Evolutionary conservation across 192 early-diverging fungal genomes (phyloP), one percentile per base, ranked within the genome.

Genomic region (Dissophora ornata): DNA sequence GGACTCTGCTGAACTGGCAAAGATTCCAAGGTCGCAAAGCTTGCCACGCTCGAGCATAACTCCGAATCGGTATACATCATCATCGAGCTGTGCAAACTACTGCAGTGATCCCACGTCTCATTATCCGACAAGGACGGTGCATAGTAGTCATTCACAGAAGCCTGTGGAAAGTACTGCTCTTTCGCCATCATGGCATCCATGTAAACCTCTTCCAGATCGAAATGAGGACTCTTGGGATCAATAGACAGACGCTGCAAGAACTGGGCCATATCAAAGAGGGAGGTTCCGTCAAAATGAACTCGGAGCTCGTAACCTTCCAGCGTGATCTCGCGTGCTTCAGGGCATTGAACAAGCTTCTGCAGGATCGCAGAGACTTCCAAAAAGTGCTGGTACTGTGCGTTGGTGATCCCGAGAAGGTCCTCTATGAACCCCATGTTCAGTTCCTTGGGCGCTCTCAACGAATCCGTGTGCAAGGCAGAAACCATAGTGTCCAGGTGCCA

Each of bases 401-500:
- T 54, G 44, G 73, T 77, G 30, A 77, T 57, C 32, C 67, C 64
- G 16, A 77, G 53, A 56, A 77, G 26, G 34, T 77, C 47, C 46
- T 67, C 64, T 28, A 77, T 77, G 30, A 77, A 77, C 3, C 28
- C 16, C 2, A 38, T 44, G 24, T 77, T 77, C 16, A 77, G 53
- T 29, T 77, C 64, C 53, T 67, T 77, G 58, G 73, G 73, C 9
- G 59, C 73, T 36, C 59, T 52, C 26, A 77, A 24, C 2, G 73
- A 67, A 50, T 77, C 73, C 19, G 73, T 77, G 38, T 77, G 73
- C 16, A 77, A 40, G 21, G 73, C 73, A 1, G 73, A 34, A 11
- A 77, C 73, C 73, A 77, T 77, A 10, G 73, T 77, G 24, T 77
- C 73, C 28, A 77, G 24, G 21, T 77, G 73, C 73, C 73, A 77